These are phyloP conservation scores for Fusarium sterilihyphosum DNA, from an alignment of 2,329 filamentous ascomycete species.

Conservation along the genomic window DNA sequence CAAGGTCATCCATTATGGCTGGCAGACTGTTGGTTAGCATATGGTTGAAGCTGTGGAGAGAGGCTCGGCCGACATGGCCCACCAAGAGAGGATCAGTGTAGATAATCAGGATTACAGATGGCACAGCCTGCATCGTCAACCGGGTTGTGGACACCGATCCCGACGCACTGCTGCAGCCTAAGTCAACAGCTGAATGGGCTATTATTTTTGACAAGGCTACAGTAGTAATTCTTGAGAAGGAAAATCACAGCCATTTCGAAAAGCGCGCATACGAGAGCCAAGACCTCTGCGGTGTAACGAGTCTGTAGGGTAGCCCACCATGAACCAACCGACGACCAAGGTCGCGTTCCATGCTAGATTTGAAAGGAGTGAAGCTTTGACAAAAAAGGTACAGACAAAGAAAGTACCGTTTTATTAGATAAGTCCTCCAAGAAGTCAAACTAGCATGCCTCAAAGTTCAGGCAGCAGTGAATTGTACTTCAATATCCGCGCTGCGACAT, in stretches of 20 bases:
- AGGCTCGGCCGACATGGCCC: neutral
- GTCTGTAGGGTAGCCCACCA: neutral
- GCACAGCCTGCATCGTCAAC: fast-evolving
- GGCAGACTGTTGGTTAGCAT: too few species aligned
- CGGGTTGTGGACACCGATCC: neutral
- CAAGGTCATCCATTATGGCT: neutral
- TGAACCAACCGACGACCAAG: neutral
- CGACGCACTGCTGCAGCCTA: fast-evolving
- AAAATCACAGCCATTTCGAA: neutral
- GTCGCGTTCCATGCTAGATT: too few species aligned
- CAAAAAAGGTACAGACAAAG: neutral
- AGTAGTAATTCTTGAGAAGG: too few species aligned
- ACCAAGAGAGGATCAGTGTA: fast-evolving
- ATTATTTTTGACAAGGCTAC: neutral
- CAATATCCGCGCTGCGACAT: too few species aligned
- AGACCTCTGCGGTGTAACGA: fast-evolving
- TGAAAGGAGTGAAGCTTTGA: neutral
- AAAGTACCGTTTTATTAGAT: fast-evolving
- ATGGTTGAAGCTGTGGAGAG: neutral
- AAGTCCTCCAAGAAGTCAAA: neutral
- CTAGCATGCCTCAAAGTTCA: too few species aligned
- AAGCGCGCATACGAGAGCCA: neutral
- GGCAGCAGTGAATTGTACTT: too few species aligned
- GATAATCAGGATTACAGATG: fast-evolving
- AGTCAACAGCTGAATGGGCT: fast-evolving